Base-by-base conservation (phyloP, 106 monocot species). In the Acorus gramineus region DNA sequence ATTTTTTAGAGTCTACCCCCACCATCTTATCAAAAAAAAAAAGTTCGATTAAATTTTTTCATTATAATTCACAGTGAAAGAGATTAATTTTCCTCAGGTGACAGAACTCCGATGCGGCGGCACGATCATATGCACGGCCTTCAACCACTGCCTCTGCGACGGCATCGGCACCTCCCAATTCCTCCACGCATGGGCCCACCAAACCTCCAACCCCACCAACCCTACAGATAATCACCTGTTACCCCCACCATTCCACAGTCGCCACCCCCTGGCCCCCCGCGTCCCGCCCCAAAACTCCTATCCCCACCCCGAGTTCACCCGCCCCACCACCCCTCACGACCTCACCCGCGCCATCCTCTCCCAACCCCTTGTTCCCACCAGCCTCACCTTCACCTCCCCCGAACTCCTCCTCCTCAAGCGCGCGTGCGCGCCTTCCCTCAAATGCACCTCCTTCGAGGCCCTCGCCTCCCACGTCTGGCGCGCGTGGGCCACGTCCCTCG, bases 381-480 rank as follows among this genome's bases (percentile, higher is more conserved):
- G 78, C 5, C 66, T 79, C 4, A 87, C 87, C 45, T 96, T 96
- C 74, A 64, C 66, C 50, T 50, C 79, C 12, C 64, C 80, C 5
- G 80, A 87, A 3, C 74, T 90, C 61, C 85, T 90, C 42, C 67
- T 53, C 11, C 80, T 96, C 44, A 94, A 94, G 73, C 64, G 76
- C 54, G 66, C 52, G 6, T 84, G 83, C 52, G 67, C 67, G 3
- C 85, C 89, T 4, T 86, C 85, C 4, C 76, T 89, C 66, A 89
- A 86, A 68, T 93, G 93, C 65, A 93, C 93, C 49, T 89, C 93
- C 10, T 94, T 94, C 45, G 93, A 94, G 46, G 84, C 69, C 42
- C 79, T 94, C 2, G 89, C 93, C 0, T 67, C 84, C 9, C 86
- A 94, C 46, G 86, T 94, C 4, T 94, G 93, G 93, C 78, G 89